Base-by-base conservation (phyloP, 768 basidiomycete genomes). In the Leucogyrophana mollusca region DNA sequence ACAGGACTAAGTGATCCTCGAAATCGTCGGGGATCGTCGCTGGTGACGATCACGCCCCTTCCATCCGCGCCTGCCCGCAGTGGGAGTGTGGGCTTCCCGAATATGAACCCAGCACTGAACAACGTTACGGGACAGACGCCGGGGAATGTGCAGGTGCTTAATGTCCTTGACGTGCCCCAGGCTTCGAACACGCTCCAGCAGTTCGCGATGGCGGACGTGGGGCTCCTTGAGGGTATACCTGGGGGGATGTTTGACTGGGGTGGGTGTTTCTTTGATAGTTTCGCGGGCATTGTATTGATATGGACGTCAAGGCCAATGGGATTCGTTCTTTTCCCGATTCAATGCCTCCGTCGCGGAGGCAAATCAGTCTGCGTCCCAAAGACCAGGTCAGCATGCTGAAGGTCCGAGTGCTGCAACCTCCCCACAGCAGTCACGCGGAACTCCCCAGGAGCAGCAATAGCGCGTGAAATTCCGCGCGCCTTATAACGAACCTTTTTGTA, bases 161-260 rank as follows among this genome's bases (percentile, higher is more conserved):
- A 90, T 57, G 71, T 83, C 18, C 69, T 90, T 18, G 87, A 89
- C 56, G 77, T 72, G 3, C 74, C 78, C 18, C 78, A 78, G 53
- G 72, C 76, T 34, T 72, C 69, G 13, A 74, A 72, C 47, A 73
- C 74, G 17, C 62, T 88, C 52, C 79, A 83, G 43, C 83, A 85
- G 46, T 77, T 80, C 56, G 80, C 82, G 24, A 72, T 82, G 70
- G 77, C 79, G 16, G 86, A 89, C 59, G 78, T 68, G 49, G 83
- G 79, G 14, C 77, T 87, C 45, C 68, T 92, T 62, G 87, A 90
- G 50, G 87, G 87, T 1, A 80, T 92, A 43, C 90, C 90, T 34
- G 84, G 83, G 3, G 77, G 79, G 16, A 90, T 92, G 87, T 92
- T 90, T 65, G 88, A 91, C 63, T 92, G 87, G 87, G 80, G 88